phyloP scores from a whole-genome alignment of 306 rosid genomes.

The Trifolium pratense region DNA sequence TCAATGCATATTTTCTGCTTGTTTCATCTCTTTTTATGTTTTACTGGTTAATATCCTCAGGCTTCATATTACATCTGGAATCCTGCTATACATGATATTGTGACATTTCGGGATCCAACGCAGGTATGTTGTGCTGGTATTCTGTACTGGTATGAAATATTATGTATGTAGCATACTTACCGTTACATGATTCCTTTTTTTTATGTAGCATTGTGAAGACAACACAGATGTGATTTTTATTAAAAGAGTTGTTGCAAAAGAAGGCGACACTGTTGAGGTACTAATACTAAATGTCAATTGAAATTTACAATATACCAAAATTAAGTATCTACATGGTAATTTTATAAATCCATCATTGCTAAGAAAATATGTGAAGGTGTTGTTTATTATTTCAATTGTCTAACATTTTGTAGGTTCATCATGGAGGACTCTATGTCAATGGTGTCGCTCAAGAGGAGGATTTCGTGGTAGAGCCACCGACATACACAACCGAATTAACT shows the following conservation, averaged over 20 bases:
- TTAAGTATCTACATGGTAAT: conserved; percentile 18
- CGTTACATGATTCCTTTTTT: conserved; percentile 44
- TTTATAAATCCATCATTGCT: conserved; percentile 8
- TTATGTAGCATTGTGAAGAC: conserved; percentile 56
- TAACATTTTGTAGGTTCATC: conserved; percentile 55
- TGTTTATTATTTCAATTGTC: conserved; percentile 33
- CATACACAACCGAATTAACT: conserved; percentile 53
- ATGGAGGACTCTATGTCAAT: conserved; percentile 74
- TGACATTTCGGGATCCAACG: conserved; percentile 79
- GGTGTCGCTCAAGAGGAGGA: conserved; percentile 72
- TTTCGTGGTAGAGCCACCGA: conserved; percentile 63
- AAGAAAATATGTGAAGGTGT: conserved; percentile 13
- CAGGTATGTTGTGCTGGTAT: conserved; percentile 56
- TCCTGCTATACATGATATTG: conserved; percentile 72
- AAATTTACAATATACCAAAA: not conserved
- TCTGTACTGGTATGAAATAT: conserved; percentile 21
- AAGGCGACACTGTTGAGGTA: conserved; percentile 85
- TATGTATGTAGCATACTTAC: conserved; percentile 23
- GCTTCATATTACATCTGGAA: conserved; percentile 72
- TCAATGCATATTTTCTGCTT: conserved; percentile 13
- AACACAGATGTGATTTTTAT: conserved; percentile 57
- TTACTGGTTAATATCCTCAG: conserved; percentile 50
- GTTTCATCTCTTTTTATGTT: conserved; percentile 30
- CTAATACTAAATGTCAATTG: conserved; percentile 25
- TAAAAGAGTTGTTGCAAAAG: conserved; percentile 88